These are phyloP conservation scores for Herpetomonas tarakana DNA, from an alignment of 208 protist genomes.

Conservation along the genomic window DNA sequence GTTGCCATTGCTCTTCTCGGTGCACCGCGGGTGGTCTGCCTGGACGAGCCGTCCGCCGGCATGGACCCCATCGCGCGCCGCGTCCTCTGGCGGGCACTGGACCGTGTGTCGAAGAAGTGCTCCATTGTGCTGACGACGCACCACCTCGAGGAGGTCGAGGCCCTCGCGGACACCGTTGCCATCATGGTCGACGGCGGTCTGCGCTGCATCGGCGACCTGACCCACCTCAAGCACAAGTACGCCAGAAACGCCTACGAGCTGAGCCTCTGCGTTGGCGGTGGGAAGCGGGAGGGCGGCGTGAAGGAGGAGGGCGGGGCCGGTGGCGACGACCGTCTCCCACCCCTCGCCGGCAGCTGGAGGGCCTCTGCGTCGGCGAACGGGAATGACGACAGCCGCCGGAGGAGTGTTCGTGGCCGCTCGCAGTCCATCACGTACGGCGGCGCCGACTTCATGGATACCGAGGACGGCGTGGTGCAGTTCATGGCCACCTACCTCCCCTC, in stretches of 20 bases:
- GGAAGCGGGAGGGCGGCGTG: background rate
- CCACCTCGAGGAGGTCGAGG: constrained; percentile 91
- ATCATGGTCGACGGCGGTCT: constrained; percentile 91
- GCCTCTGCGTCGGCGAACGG: no score
- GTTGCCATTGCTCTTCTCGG: constrained; percentile 79
- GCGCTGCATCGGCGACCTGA: constrained; percentile 74
- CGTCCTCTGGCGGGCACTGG: constrained; percentile 66
- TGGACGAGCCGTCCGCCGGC: constrained; percentile 76
- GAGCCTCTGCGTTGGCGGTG: constrained; percentile 29
- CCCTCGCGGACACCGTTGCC: constrained; percentile 69
- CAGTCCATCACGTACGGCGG: constrained; percentile 22
- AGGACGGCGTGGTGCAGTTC: constrained; percentile 26
- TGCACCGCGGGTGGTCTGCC: constrained; percentile 48
- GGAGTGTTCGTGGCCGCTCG: background rate
- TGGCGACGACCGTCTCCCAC: no score
- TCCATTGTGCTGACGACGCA: constrained; percentile 89
- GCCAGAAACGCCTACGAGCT: constrained; percentile 76
- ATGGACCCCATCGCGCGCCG: constrained; percentile 67
- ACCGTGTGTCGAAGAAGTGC: constrained; percentile 41
- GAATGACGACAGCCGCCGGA: background rate
- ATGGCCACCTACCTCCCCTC: constrained; percentile 30
- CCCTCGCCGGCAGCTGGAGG: no score
- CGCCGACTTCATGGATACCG: constrained; percentile 21
- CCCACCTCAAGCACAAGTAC: constrained; percentile 84
- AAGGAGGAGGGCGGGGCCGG: background rate